A percentile compares a stretch with the other conserved stretches of the same genome.
These are phyloP conservation scores for Lineolata rhizophorae DNA, from an alignment of 495 filamentous ascomycete species.

Conservation along the genomic window DNA sequence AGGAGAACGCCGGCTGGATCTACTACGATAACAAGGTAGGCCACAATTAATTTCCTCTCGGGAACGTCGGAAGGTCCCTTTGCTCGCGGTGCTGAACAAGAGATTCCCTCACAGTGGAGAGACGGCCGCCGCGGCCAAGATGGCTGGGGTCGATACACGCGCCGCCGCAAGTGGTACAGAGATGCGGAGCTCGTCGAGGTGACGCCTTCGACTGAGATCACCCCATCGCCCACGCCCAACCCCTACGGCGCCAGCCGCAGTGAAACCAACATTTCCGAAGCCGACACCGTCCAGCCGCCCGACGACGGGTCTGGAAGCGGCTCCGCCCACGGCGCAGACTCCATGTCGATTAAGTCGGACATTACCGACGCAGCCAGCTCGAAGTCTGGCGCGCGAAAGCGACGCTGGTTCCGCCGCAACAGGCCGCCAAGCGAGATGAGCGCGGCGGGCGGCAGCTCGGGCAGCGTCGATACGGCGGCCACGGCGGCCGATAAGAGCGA, in stretches of 20 bases:
- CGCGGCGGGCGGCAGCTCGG: too few relatives aligned
- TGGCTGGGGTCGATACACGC: slow-evolving; percentile 87
- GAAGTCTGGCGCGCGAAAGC: too few relatives aligned
- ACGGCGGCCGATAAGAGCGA: too few relatives aligned
- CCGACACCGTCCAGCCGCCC: slow-evolving; percentile 2
- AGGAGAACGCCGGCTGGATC: slow-evolving; percentile 51
- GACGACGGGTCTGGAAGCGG: not conserved
- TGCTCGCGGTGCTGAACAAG: too few relatives aligned
- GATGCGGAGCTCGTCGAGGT: slow-evolving; percentile 87
- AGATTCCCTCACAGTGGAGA: slow-evolving; percentile 60
- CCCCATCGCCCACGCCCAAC: slow-evolving; percentile 18
- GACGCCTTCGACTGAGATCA: slow-evolving; percentile 21
- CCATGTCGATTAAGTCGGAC: too few relatives aligned
- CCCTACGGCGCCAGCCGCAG: too few relatives aligned
- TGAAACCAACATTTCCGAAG: slow-evolving; percentile 6
- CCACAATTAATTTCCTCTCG: not conserved
- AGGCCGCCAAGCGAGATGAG: too few relatives aligned
- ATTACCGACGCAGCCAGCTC: too few relatives aligned
- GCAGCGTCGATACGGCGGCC: too few relatives aligned
- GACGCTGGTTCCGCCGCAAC: too few relatives aligned
- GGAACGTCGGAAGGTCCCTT: too few relatives aligned
- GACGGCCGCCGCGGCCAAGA: slow-evolving; percentile 75
- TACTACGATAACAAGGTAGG: slow-evolving; percentile 93
- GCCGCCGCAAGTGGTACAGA: slow-evolving; percentile 84
- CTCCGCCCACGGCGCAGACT: too few relatives aligned